A percentile compares a stretch with the other conserved stretches of the same genome.
phyloP scores from a whole-genome alignment of 805 yeast species.

The Saturnispora zaruensis region DNA sequence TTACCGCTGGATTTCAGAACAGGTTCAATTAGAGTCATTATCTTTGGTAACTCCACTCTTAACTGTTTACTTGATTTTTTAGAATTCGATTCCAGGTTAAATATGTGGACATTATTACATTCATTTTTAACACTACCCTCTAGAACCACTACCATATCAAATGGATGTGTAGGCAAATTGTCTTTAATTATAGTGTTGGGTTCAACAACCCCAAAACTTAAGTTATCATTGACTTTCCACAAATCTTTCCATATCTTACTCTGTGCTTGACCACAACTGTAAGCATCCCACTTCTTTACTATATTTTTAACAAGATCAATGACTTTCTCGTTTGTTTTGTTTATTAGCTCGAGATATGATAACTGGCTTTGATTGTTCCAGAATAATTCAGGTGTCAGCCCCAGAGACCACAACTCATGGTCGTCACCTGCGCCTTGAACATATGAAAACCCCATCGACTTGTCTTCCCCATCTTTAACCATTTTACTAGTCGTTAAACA shows the following conservation, averaged over 20 bases:
- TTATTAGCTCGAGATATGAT: slow-evolving; percentile 12
- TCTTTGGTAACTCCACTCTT: slow-evolving; percentile 37
- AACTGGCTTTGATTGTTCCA: slow-evolving; percentile 40
- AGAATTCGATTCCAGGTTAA: slow-evolving; percentile 22
- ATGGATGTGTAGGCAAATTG: not conserved
- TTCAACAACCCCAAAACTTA: slow-evolving; percentile 21
- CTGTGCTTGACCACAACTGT: too few species aligned
- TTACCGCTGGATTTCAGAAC: slow-evolving; percentile 16
- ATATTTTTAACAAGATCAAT: slow-evolving; percentile 9
- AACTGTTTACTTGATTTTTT: slow-evolving; percentile 64
- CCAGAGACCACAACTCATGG: slow-evolving; percentile 75
- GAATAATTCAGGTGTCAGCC: slow-evolving; percentile 43
- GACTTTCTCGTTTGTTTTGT: slow-evolving; percentile 27
- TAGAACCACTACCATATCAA: slow-evolving; percentile 25
- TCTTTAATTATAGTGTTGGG: slow-evolving; percentile 1
- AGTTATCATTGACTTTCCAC: slow-evolving; percentile 10
- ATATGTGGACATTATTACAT: slow-evolving; percentile 21
- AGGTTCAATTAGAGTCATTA: slow-evolving; percentile 27
- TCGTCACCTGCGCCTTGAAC: slow-evolving; percentile 95
- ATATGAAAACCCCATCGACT: slow-evolving; percentile 44
- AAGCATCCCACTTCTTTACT: not conserved
- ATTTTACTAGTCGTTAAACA: slow-evolving; percentile 55
- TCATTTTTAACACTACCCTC: slow-evolving; percentile 11
- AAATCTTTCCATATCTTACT: slow-evolving; percentile 4
- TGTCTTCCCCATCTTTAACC: slow-evolving; percentile 50